phyloP scores from a whole-genome alignment of 2,329 filamentous ascomycete genomes.

The Paraphoma chrysanthemicola region DNA sequence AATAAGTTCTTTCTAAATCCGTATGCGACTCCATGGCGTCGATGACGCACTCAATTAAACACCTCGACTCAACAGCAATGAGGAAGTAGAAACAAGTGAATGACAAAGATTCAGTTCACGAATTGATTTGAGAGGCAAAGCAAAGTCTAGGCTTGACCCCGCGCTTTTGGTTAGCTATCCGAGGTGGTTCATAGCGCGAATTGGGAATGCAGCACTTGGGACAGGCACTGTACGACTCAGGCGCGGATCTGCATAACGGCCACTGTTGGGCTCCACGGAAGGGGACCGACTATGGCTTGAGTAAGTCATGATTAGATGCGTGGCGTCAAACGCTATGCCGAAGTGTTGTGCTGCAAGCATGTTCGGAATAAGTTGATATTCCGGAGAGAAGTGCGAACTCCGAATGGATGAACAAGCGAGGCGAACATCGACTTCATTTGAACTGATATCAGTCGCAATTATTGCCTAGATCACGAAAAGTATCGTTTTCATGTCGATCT shows the following conservation, averaged over 20 bases:
- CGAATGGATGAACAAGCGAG: neutral
- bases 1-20: conserved; percentile 44
- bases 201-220: neutral
- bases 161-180: conserved; percentile 14
- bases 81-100: conserved; percentile 1
- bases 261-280: neutral
- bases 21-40: conserved; percentile 25
- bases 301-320: neutral
- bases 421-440: neutral
- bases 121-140: neutral
- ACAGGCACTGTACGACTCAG: neutral
- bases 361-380: neutral
- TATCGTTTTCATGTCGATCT: too few relatives aligned
- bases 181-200: conserved; percentile 1
- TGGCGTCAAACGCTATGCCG: neutral
- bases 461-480: too few relatives aligned
- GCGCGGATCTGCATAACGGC: neutral
- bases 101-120: conserved; percentile 1
- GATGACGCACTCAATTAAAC: conserved; percentile 15
- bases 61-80: neutral
- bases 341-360: neutral
- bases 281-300: neutral
- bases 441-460: neutral
- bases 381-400: neutral
- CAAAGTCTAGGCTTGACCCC: conserved; percentile 6